Evolutionary conservation across 1,139 yeast genomes (phyloP), one percentile per base, ranked within the genome.

Genomic region (Magnusiomyces paraingens): DNA sequence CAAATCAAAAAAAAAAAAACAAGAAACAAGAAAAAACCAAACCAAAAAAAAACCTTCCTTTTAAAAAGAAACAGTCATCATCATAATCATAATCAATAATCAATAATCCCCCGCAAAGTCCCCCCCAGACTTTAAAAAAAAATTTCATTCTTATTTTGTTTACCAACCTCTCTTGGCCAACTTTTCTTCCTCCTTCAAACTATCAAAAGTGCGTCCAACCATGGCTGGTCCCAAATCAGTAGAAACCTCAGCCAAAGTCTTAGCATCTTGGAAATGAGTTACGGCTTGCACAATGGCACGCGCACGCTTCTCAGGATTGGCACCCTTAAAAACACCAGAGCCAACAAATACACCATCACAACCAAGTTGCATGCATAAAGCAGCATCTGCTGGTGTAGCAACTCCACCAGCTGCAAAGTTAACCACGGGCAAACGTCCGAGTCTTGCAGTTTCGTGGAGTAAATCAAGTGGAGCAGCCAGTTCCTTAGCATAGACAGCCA

Each of bases 351-450:
- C 90, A 60, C 95, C 95, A 66, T 87, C 95, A 68, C 90, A 85
- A n/a, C 95, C 95, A 64, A 86, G 75, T 70, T 86, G 91, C 95
- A 87, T 86, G 71, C 89, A 83, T 61, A 87, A 73, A 11, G 95
- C 95, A 46, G 95, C 95, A 69, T 87, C 95, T 1, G 93, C 84
- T 32, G 95, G 95, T 11, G 95, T 85, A 11, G 95, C 95, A 53
- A 87, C 85, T 59, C 95, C 95, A 51, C 95, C 95, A 18, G 95
- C 95, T 44, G 95, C 94, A 69, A 87, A 87, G 73, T 86, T 86
- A 54, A 87, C 95, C 49, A 87, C 95, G 1, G 93, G 93, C 60
- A 87, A 77, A 61, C 83, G 82, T 44, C 89, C 89, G 12, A 73
- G 70, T 61, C 74, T 71, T 50, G 76, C 77, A 52, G 83, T 73